Evolutionary conservation across 257 asterid genomes (phyloP), one percentile per base, ranked within the genome.

Genomic region (Solanum gandarillasii): DNA sequence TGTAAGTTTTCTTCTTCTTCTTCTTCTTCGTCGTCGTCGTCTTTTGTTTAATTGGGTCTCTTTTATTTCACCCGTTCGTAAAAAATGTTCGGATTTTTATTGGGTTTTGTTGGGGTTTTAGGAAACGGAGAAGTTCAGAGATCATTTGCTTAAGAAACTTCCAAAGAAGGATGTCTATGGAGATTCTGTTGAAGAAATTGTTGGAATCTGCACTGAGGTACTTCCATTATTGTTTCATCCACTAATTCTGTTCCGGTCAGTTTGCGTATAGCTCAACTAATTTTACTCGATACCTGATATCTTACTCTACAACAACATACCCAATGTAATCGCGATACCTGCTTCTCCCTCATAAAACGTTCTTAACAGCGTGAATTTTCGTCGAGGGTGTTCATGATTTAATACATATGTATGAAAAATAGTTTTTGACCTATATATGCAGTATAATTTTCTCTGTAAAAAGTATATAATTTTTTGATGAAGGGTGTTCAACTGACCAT

Each of bases 141-240:
- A 87, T 68, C 98, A 97, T 95, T 89, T 97, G 14, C 16, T 72
- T 2, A 91, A 87, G 86, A 97, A 92, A 89, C 92, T 97, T 48
- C 90, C 97, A n/a, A 97, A 95, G 94, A 95, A 95, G 89, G 98
- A 94, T 65, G 25, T 92, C 25, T 95, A 93, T 88, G 99, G 97
- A 71, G 98, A 95, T 89, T 94, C 96, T 55, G 31, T 95, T 41
- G 95, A 94, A 84, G 99, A 95, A 88, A 94, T 95, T 75, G 96
- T 95, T 27, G 96, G 92, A 87, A 92, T 97, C 86, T 97, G 99
- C 43, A 94, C 98, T 14, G 91, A 94, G 98, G 99, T 95, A 89
- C 21, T 84, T 27, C 9, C 16, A 10, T 36, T 74, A 21, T 74
- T 73, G 23, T 10, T 29, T 13, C 12, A 25, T 25, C 32, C 58